Conservation (phyloP, 495 filamentous ascomycete genomes). For the Penicillium parvum region DNA sequence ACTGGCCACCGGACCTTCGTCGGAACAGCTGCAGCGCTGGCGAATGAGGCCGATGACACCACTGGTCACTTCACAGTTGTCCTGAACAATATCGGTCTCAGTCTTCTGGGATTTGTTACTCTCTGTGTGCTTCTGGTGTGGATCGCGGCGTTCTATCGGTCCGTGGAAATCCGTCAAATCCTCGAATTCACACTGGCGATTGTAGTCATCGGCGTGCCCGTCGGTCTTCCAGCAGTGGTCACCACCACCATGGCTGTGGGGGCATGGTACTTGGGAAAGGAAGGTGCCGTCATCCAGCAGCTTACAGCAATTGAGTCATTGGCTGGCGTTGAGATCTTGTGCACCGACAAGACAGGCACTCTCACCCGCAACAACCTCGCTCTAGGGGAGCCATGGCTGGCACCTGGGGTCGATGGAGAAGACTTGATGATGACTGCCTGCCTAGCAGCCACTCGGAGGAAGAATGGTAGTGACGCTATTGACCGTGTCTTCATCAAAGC, state of each 20-base stretch:
- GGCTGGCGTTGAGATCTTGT: slow-evolving; percentile 89
- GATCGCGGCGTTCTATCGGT: slow-evolving; percentile 83
- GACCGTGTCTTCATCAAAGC: slow-evolving; percentile 91
- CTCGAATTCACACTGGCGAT: slow-evolving; percentile 81
- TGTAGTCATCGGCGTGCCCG: slow-evolving; percentile 88
- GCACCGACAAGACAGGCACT: slow-evolving; percentile 89
- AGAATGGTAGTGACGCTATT: slow-evolving; percentile 92
- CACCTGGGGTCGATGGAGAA: slow-evolving; percentile 70
- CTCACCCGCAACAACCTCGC: slow-evolving; percentile 91
- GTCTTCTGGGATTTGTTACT: slow-evolving; percentile 75
- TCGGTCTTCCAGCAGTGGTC: slow-evolving; percentile 91
- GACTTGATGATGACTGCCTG: slow-evolving; percentile 90
- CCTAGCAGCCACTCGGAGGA: slow-evolving; percentile 86
- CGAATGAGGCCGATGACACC: slow-evolving; percentile 65
- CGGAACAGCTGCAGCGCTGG: slow-evolving; percentile 80
- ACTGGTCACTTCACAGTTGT: slow-evolving; percentile 88
- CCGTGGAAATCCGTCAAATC: slow-evolving; percentile 67
- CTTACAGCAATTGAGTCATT: slow-evolving; percentile 91
- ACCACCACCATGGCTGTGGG: slow-evolving; percentile 97
- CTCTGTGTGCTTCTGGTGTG: slow-evolving; percentile 77
- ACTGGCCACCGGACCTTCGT: slow-evolving; percentile 88
- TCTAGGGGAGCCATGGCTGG: slow-evolving; percentile 76
- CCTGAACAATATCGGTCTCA: slow-evolving; percentile 70
- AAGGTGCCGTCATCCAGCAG: slow-evolving; percentile 91
- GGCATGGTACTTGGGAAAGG: slow-evolving; percentile 83